Evolutionary conservation across 2,329 filamentous ascomycete species (phyloP).

Genomic region (Aspergillus pseudonomiae): DNA sequence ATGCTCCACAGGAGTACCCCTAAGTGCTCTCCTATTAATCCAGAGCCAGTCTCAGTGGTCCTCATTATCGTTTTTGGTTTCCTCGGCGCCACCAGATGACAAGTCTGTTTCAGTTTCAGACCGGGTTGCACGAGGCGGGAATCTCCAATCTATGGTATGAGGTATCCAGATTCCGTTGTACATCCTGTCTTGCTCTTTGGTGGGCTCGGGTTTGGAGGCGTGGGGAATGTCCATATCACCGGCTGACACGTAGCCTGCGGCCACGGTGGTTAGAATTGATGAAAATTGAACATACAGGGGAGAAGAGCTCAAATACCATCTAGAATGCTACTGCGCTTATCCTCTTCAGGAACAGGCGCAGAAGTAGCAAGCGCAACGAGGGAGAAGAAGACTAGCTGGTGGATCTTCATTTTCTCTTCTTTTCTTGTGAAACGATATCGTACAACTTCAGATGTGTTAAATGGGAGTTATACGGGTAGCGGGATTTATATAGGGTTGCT

Average conservation of each 20-base stretch:
- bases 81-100: neutral
- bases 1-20: neutral
- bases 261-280: neutral
- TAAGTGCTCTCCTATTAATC: neutral
- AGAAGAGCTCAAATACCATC: neutral
- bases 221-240: neutral
- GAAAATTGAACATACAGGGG: no score
- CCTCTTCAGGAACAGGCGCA: neutral
- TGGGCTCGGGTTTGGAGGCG: neutral
- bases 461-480: neutral
- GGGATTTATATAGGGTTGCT: neutral
- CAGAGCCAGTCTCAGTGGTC: neutral
- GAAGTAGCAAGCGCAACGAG: neutral
- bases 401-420: neutral
- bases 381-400: neutral
- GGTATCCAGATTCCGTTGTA: neutral
- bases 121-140: neutral
- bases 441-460: neutral
- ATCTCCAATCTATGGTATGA: neutral
- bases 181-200: neutral
- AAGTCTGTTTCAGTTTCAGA: neutral
- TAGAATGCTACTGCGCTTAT: neutral
- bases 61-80: neutral
- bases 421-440: neutral
- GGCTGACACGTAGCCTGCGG: neutral